phyloP scores from a whole-genome alignment of 495 filamentous ascomycete genomes.

The Trichoderma virens region DNA sequence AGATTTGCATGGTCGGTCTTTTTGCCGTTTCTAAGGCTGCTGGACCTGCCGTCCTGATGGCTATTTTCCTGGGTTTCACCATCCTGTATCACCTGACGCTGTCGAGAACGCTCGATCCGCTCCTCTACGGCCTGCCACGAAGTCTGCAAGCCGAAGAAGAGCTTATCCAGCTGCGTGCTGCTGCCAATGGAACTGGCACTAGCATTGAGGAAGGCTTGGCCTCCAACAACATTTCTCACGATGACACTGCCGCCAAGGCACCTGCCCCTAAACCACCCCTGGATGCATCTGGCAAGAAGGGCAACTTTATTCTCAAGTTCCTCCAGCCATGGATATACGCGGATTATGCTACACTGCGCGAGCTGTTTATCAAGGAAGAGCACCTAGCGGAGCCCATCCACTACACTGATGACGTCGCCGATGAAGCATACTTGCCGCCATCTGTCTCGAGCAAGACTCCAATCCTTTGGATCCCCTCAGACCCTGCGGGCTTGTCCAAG shows the following conservation, averaged over 20 bases:
- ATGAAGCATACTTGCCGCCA: constrained; percentile 73
- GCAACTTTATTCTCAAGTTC: constrained; percentile 54
- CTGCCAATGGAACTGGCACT: constrained; percentile 10
- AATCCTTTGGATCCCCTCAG: constrained; percentile 77
- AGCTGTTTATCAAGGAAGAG: constrained; percentile 53
- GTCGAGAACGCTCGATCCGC: constrained; percentile 68
- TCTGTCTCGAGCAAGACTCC: constrained; percentile 55
- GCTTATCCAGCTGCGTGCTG: constrained; percentile 14
- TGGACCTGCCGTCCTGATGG: constrained; percentile 78
- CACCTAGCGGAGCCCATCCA: constrained; percentile 17
- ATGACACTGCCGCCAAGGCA: constrained; percentile 19
- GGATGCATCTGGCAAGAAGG: constrained; percentile 25
- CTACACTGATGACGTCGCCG: constrained; percentile 54
- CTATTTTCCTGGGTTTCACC: constrained; percentile 72
- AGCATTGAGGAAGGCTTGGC: constrained; percentile 21
- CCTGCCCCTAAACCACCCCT: constrained; percentile 11
- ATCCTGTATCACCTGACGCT: constrained; percentile 77
- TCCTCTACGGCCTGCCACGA: constrained; percentile 72
- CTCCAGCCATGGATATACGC: constrained; percentile 70
- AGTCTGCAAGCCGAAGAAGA: constrained; percentile 58
- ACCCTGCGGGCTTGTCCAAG: constrained; percentile 64
- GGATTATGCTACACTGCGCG: constrained; percentile 64
- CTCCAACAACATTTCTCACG: constrained; percentile 19
- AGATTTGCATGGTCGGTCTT: constrained; percentile 83
- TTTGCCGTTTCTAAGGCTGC: constrained; percentile 65